Percentiles rank a stretch among this genome's conserved stretches.
Evolutionary conservation across 192 early-diverging fungal genomes (phyloP).

Genomic region (Backusella parvicylindrica): DNA sequence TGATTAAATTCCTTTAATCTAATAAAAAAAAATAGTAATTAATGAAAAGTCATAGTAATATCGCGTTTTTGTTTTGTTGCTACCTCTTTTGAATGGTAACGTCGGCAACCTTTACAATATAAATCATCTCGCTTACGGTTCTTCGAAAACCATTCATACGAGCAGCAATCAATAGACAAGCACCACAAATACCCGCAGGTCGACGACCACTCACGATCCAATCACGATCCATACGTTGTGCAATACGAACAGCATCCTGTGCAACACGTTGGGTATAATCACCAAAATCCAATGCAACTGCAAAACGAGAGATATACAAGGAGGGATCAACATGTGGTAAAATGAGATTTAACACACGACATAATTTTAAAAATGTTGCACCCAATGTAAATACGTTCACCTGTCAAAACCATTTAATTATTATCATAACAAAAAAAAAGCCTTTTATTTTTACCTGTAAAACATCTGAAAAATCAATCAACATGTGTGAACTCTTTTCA

Average conservation of each 20-base stretch:
- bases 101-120: conserved; percentile 88
- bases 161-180: conserved; percentile 84
- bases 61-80: too few species aligned
- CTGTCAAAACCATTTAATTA: conserved; percentile 22
- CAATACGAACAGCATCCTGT: conserved; percentile 76
- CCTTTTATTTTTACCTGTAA: conserved; percentile 56
- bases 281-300: conserved; percentile 86
- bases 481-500: conserved; percentile 85
- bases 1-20: conserved; percentile 77
- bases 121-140: conserved; percentile 79
- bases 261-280: conserved; percentile 77
- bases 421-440: background rate
- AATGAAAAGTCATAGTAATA: background rate
- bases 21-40: conserved; percentile 12
- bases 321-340: conserved; percentile 86
- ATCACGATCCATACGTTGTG: conserved; percentile 89
- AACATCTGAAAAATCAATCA: conserved; percentile 94
- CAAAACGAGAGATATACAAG: conserved; percentile 90
- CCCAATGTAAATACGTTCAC: conserved; percentile 89
- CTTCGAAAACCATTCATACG: conserved; percentile 88
- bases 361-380: conserved; percentile 75
- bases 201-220: conserved; percentile 90
- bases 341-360: conserved; percentile 54
- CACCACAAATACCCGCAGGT: conserved; percentile 94
- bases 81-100: conserved; percentile 77